phyloP scores from a whole-genome alignment of 768 basidiomycete species.

The Lactarius trivialis region DNA sequence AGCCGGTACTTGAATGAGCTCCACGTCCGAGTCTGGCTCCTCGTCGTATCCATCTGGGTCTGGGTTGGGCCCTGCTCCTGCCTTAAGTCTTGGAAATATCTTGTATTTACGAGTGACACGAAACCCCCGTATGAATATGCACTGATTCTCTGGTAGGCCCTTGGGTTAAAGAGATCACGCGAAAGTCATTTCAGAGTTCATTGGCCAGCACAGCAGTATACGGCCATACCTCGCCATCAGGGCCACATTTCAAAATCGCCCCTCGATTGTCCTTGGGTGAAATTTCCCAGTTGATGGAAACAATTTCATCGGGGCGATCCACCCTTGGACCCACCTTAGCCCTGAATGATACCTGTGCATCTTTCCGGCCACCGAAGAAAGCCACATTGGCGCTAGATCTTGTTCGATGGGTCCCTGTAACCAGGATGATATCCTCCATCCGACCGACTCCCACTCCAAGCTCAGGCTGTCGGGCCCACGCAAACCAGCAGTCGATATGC shows the following conservation, averaged over 20 bases:
- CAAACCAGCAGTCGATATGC: not conserved
- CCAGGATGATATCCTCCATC: not conserved
- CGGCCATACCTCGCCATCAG: not conserved
- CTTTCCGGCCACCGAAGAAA: not conserved
- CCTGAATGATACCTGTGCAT: not conserved
- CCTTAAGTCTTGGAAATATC: not conserved
- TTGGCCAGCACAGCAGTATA: not conserved
- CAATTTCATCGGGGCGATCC: not conserved
- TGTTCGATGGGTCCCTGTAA: not conserved
- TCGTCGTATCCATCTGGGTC: not conserved
- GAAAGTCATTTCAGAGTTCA: not conserved
- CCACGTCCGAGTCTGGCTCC: not conserved
- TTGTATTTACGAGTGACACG: not conserved
- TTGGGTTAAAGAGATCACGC: not conserved
- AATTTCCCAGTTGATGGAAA: not conserved
- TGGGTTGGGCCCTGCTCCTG: not conserved
- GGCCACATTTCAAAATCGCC: not conserved
- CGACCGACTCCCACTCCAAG: not conserved
- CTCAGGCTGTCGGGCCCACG: not conserved
- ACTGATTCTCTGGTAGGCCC: not conserved
- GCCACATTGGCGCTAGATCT: not conserved
- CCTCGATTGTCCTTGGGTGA: not conserved
- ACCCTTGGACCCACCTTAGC: too few relatives aligned
- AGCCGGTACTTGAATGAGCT: not conserved
- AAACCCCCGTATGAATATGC: not conserved